Conservation (phyloP, 1,284 basidiomycete genomes). For the Puccinia hordei region DNA sequence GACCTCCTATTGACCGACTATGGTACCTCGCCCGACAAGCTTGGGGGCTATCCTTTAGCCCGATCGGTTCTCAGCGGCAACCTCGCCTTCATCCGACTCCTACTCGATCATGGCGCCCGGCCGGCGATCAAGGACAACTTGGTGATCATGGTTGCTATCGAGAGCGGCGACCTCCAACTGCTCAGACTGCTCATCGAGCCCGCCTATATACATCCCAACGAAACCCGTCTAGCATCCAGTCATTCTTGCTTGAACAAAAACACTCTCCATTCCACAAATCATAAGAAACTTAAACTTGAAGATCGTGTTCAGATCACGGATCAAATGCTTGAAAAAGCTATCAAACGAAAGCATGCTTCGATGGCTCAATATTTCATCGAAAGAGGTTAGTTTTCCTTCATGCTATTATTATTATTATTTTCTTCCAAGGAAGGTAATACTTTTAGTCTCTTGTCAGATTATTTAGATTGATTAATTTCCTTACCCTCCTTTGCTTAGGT, state of each 20-base stretch:
- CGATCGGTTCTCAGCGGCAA: constrained; percentile 42
- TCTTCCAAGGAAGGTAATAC: background rate
- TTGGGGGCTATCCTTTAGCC: constrained; percentile 39
- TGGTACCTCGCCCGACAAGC: constrained; percentile 29
- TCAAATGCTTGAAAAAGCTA: constrained; percentile 43
- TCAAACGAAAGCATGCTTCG: constrained; percentile 19
- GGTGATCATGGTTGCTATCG: constrained; percentile 39
- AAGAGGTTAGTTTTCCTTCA: constrained; percentile 7
- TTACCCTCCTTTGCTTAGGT: constrained; percentile 32
- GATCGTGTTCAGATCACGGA: constrained; percentile 36
- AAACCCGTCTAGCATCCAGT: background rate
- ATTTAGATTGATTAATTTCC: background rate
- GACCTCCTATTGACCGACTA: constrained; percentile 22
- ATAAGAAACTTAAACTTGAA: constrained; percentile 27
- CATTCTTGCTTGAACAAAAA: background rate
- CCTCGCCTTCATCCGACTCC: constrained; percentile 23
- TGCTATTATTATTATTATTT: background rate
- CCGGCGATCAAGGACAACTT: constrained; percentile 28
- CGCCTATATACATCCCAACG: constrained; percentile 23
- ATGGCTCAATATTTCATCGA: constrained; percentile 41
- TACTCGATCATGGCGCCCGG: constrained; percentile 36
- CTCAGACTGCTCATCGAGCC: constrained; percentile 37
- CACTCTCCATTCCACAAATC: background rate
- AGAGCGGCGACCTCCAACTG: constrained; percentile 38
- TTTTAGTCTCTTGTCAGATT: background rate